phyloP scores from a whole-genome alignment of 352 stramenopile species.

The Globisporangium middletonii region DNA sequence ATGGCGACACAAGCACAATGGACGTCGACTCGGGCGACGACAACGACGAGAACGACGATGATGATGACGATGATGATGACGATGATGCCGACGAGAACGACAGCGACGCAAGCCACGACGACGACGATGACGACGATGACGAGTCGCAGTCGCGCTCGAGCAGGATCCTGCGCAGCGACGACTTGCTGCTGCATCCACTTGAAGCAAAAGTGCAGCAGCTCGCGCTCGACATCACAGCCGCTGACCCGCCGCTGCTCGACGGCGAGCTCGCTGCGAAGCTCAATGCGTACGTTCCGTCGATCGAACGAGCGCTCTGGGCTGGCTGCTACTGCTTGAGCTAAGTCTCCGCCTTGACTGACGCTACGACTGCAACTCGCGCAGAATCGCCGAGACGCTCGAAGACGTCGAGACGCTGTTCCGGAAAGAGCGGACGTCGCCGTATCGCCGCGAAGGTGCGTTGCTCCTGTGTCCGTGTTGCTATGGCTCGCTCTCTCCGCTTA shows the following conservation, averaged over 20 bases:
- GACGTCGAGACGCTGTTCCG: constrained; percentile 72
- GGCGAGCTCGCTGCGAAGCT: constrained; percentile 64
- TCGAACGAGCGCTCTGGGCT: no score
- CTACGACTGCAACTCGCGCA: constrained; percentile 9
- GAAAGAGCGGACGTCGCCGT: constrained; percentile 64
- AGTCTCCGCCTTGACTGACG: neutral
- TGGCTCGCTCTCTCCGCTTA: neutral
- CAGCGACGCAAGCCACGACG: constrained; percentile 1
- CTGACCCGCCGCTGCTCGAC: constrained; percentile 37
- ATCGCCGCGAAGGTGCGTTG: constrained; percentile 63
- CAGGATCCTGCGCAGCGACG: constrained; percentile 25
- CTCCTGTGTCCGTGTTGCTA: neutral
- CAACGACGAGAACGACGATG: constrained; percentile 1
- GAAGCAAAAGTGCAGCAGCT: constrained; percentile 58
- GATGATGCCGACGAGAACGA: constrained; percentile 7
- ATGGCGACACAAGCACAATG: neutral
- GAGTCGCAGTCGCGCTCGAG: constrained; percentile 16
- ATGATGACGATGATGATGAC: constrained; percentile 13
- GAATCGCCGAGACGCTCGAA: constrained; percentile 72
- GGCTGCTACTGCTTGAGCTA: constrained; percentile 1
- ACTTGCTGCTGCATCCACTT: constrained; percentile 44
- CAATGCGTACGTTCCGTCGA: constrained; percentile 50
- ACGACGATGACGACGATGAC: constrained; percentile 9
- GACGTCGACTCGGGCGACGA: neutral
- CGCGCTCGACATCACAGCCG: constrained; percentile 55